Conservation (phyloP, 179 eudicot species). For the Nepenthes alata region DNA sequence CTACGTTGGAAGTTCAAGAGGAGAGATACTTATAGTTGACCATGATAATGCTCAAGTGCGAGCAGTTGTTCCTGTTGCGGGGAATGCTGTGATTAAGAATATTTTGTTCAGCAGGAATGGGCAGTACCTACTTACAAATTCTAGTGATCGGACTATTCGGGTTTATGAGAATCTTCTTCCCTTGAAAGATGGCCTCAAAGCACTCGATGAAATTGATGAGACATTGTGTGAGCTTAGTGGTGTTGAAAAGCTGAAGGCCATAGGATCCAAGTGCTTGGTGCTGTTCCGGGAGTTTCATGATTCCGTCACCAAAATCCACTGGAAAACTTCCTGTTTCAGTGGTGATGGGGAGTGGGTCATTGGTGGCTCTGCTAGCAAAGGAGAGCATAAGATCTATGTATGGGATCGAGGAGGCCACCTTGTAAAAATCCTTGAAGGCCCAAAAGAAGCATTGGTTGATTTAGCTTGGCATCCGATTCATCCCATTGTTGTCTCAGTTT, state of each 20-base stretch:
- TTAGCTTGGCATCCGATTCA: conserved; percentile 97
- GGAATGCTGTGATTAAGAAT: conserved; percentile 68
- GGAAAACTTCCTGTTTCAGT: conserved; percentile 96
- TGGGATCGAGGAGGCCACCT: conserved; percentile 96
- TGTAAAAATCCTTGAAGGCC: conserved; percentile 95
- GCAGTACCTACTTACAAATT: conserved; percentile 82
- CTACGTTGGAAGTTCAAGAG: conserved; percentile 87
- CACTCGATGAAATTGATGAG: conserved; percentile 33
- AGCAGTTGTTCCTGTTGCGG: conserved; percentile 55
- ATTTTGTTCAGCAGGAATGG: conserved; percentile 76
- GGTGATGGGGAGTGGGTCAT: conserved; percentile 97
- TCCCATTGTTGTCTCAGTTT: conserved; percentile 83
- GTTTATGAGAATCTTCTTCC: conserved; percentile 89
- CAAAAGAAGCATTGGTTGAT: conserved; percentile 86
- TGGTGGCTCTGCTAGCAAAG: conserved; percentile 93
- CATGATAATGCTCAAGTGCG: conserved; percentile 37
- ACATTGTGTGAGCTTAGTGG: conserved; percentile 32
- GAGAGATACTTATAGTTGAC: conserved; percentile 85
- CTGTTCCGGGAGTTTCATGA: conserved; percentile 87
- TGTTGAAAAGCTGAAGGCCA: conserved; percentile 55
- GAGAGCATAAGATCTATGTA: conserved; percentile 93
- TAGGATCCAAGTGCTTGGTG: conserved; percentile 66
- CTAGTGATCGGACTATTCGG: conserved; percentile 79
- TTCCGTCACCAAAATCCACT: conserved; percentile 79
- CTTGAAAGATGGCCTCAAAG: conserved; percentile 39